Evolutionary conservation across 1,284 basidiomycete genomes (phyloP).

Genomic region (Wallemia hederae): DNA sequence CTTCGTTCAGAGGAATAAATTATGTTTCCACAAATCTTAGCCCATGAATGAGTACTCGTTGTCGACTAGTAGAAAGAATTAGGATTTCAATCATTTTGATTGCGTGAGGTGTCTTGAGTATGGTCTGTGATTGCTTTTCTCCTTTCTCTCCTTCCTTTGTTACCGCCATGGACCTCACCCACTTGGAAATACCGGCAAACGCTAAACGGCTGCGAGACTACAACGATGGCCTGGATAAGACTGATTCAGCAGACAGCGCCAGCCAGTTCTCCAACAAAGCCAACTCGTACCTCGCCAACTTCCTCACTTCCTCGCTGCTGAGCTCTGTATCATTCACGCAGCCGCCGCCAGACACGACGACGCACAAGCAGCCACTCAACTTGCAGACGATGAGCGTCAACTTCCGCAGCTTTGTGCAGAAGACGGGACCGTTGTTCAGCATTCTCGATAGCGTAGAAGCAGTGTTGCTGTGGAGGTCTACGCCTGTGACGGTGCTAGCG

Average conservation of each 20-base stretch:
- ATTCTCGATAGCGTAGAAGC: conserved; percentile 9
- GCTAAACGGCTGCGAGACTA: neutral
- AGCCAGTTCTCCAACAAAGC: neutral
- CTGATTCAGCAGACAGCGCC: neutral
- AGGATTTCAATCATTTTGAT: too few relatives aligned
- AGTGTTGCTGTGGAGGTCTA: conserved; percentile 10
- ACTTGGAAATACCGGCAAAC: neutral
- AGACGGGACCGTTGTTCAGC: conserved; percentile 10
- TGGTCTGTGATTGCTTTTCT: too few relatives aligned
- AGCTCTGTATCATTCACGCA: neutral
- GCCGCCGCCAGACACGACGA: neutral
- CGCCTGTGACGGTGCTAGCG: conserved; percentile 9
- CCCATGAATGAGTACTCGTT: conserved; percentile 1
- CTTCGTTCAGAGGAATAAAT: conserved; percentile 87
- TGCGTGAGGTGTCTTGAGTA: too few relatives aligned
- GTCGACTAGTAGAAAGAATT: too few relatives aligned
- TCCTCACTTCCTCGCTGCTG: neutral
- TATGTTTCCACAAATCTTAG: neutral
- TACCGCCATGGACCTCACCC: neutral
- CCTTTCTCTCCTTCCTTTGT: neutral
- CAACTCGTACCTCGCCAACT: neutral
- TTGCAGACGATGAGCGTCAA: conserved; percentile 8
- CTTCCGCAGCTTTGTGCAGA: conserved; percentile 11
- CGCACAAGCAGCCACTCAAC: conserved; percentile 7
- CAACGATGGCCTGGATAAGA: neutral